Percentiles rank a stretch among this genome's conserved stretches.
Conservation (phyloP, 1,139 yeast genomes). For the Protomyces inouyei region DNA sequence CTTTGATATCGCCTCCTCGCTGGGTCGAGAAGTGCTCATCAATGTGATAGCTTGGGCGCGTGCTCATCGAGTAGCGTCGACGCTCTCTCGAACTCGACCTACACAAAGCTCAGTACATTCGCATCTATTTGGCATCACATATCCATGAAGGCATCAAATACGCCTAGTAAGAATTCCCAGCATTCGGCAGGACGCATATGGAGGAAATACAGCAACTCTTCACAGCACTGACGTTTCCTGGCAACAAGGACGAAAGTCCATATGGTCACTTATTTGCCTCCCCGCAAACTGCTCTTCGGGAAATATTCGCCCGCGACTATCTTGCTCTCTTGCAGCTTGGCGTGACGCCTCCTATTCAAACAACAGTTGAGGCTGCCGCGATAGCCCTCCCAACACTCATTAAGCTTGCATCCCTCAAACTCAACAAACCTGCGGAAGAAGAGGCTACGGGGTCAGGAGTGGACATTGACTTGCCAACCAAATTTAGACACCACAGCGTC, state of each 20-base stretch:
- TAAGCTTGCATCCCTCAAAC: constrained; percentile 50
- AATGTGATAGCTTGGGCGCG: constrained; percentile 47
- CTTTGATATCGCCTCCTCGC: constrained; percentile 40
- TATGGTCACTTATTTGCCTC: constrained; percentile 38
- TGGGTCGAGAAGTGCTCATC: constrained; percentile 37
- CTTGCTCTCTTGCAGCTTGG: constrained; percentile 61
- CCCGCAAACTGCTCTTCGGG: not conserved
- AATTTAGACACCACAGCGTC: constrained; percentile 74
- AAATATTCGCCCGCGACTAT: constrained; percentile 56
- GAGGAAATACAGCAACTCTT: constrained; percentile 53
- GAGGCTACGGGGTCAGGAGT: constrained; percentile 36
- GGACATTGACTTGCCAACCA: constrained; percentile 55
- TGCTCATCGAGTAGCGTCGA: constrained; percentile 36
- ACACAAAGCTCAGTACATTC: constrained; percentile 55
- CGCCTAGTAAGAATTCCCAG: constrained; percentile 52
- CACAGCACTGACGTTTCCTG: constrained; percentile 46
- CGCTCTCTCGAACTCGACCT: constrained; percentile 56
- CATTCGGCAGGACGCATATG: constrained; percentile 43
- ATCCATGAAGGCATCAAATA: constrained; percentile 48
- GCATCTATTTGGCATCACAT: constrained; percentile 37
- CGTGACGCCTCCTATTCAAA: constrained; percentile 64
- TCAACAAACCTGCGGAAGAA: not conserved
- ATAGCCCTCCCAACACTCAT: constrained; percentile 67
- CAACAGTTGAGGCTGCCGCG: constrained; percentile 64
- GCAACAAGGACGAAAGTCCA: constrained; percentile 44